A percentile compares a stretch with the other conserved stretches of the same genome.
Conservation (phyloP, 768 basidiomycete species). For the Collybia sp. region DNA sequence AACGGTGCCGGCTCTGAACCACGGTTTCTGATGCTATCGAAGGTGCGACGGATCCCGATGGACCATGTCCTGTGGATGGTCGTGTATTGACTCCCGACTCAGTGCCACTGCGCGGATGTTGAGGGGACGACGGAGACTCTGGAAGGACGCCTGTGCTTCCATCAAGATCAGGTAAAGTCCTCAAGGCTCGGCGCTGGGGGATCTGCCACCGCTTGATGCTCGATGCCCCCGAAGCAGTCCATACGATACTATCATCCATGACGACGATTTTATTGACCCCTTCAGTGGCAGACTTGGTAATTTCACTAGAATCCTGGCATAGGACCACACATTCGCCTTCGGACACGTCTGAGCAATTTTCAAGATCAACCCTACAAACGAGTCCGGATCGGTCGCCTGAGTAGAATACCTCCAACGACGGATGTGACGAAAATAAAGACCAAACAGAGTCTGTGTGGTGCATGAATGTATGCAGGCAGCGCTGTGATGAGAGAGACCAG, state of each 20-base stretch:
- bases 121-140: constrained; percentile 13
- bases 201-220: constrained; percentile 81
- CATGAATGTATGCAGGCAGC: constrained; percentile 93
- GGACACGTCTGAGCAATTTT: constrained; percentile 71
- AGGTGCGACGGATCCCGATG: constrained; percentile 23
- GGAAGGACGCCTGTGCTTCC: constrained; percentile 8
- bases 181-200: constrained; percentile 40
- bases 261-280: constrained; percentile 79
- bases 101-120: constrained; percentile 8
- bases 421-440: constrained; percentile 87
- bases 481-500: constrained; percentile 88
- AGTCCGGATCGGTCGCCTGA: constrained; percentile 92
- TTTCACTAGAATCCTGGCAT: constrained; percentile 57
- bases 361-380: constrained; percentile 89
- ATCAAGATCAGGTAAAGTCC: constrained; percentile 18
- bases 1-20: constrained; percentile 19
- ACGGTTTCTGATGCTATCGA: constrained; percentile 29
- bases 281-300: constrained; percentile 28
- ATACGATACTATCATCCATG: constrained; percentile 80
- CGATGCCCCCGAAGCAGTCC: constrained; percentile 86
- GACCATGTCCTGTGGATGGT: constrained; percentile 23
- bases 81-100: constrained; percentile 20
- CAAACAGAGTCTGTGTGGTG: constrained; percentile 95
- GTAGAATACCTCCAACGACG: constrained; percentile 84
- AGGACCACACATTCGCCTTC: constrained; percentile 89